Evolutionary conservation across 805 yeast genomes (phyloP), one percentile per base, ranked within the genome.

Genomic region (Suhomyces canberraensis): DNA sequence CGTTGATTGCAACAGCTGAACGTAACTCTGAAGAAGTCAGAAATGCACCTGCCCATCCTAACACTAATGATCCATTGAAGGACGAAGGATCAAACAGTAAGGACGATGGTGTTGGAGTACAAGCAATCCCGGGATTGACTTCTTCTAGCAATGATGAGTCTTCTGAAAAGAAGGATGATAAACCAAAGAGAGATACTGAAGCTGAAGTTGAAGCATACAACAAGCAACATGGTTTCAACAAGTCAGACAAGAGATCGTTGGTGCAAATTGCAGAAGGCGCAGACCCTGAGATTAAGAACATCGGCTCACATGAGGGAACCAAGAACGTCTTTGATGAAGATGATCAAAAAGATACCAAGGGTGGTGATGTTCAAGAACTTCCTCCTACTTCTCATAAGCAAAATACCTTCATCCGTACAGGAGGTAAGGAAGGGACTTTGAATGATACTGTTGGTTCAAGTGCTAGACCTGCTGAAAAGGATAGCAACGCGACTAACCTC

Each of bases 251-350:
- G 29, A 41, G 54, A 20, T 50, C 58, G 17, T 47, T 60, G 42
- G 41, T 60, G 17, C 60, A 60, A 26, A 47, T 51, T 14, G 65
- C 64, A 14, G 61, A 52, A 29, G 58, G 46, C 14, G 26, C 25
- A n/a, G 40, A 41, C 21, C 50, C 51, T 3, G 42, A 36, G 15
- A 44, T 47, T 26, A 43, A 48, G 44, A 14, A 42, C 7, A 25
- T 45, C 11, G 33, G 44, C n/a, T 40, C 51, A 8, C 58, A 54
- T 35, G 21, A 17, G 11, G 40, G 37, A 5, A 22, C 17, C 11
- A 13, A 35, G 21, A 21, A 33, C 16, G 37, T 32, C 22, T 46
- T 46, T 3, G 33, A 33, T 7, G 41, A 21, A 8, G 42, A 18
- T 4, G 44, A 22, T 8, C 41, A 27, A 8, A 33, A 6, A 9